Evolutionary conservation across 73 alveolate species (phyloP), one percentile per base, ranked within the genome.

Genomic region (Paramecium octaurelia): DNA sequence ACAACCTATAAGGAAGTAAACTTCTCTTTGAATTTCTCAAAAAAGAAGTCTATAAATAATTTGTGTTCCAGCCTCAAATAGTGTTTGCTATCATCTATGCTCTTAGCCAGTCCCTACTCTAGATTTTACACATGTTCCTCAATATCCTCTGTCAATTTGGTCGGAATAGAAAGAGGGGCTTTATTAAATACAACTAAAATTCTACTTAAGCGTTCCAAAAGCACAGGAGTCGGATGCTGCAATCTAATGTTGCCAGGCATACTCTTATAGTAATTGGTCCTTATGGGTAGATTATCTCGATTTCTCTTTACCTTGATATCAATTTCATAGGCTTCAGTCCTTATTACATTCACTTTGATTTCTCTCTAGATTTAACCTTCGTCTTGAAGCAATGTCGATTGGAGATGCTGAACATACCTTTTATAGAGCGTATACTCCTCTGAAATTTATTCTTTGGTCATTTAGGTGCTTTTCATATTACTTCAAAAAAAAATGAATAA

Each of bases 101-200:
- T 64, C 27, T 64, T 64, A 10, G 84, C 84, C 48, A 64, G 31
- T 12, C 46, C 46, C n/a, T 64, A 64, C 14, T 64, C 84, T 34
- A 64, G 10, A 20, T 10, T 64, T 64, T 34, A 34, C 6, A 64
- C 84, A 73, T 36, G 59, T 29, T 73, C 57, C 11, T 73, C 87
- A 3, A 40, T 36, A 4, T 73, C 87, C 3, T 73, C 60, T 21
- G 46, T 38, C 24, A 31, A 27, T 68, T 68, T 34, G 3, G 40
- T 40, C n/a, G 87, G 34, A 29, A 73, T 73, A 14, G 87, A 31
- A 3, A 73, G n/a, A 21, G 87, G 87, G 6, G 87, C 87, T 73
- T 8, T 36, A 36, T 14, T 9, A 68, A 40, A 34, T 68, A 29
- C 8, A 73, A 43, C 46, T 31, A 31, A 73, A 36, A 29, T 73